Evolutionary conservation across 768 basidiomycete species (phyloP).

Genomic region (Asterophora parasitica): DNA sequence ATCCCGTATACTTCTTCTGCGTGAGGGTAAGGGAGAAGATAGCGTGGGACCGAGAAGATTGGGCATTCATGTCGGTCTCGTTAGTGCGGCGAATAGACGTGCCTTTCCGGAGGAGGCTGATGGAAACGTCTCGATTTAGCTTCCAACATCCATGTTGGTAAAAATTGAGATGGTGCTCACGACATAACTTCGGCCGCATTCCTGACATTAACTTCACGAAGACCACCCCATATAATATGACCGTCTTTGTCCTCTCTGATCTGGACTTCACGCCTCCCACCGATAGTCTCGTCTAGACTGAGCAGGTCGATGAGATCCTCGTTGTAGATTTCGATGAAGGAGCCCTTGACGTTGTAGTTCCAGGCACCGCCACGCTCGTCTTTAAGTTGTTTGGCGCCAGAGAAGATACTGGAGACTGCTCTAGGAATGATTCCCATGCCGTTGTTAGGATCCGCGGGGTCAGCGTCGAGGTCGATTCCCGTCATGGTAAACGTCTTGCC

Average conservation of each 20-base stretch:
- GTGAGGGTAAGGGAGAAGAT: slow-evolving; percentile 95
- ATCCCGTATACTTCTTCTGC: slow-evolving; percentile 82
- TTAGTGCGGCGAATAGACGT: slow-evolving; percentile 90
- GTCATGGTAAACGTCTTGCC: slow-evolving; percentile 99
- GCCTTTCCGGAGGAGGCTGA: slow-evolving; percentile 82
- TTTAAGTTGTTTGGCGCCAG: slow-evolving; percentile 68
- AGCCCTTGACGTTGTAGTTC: slow-evolving; percentile 79
- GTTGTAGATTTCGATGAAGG: slow-evolving; percentile 98
- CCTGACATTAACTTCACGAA: slow-evolving; percentile 87
- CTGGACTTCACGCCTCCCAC: slow-evolving; percentile 79
- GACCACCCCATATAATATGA: slow-evolving; percentile 94
- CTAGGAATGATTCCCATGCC: slow-evolving; percentile 95
- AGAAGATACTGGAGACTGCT: slow-evolving; percentile 86
- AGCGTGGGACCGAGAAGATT: slow-evolving; percentile 96
- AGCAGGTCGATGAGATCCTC: slow-evolving; percentile 97
- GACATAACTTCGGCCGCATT: slow-evolving; percentile 88
- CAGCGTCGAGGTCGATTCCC: slow-evolving; percentile 84
- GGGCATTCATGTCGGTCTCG: slow-evolving; percentile 98
- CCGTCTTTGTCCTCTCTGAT: slow-evolving; percentile 98
- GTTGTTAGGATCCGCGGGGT: slow-evolving; percentile 77
- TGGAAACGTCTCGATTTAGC: slow-evolving; percentile 10
- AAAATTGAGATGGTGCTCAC: slow-evolving; percentile 43
- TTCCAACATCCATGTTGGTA: slow-evolving; percentile 1
- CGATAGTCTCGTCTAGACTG: slow-evolving; percentile 61
- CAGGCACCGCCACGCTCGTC: slow-evolving; percentile 71